phyloP scores from a whole-genome alignment of 192 early-diverging fungal species.

The Gaertneriomyces semiglobifer region DNA sequence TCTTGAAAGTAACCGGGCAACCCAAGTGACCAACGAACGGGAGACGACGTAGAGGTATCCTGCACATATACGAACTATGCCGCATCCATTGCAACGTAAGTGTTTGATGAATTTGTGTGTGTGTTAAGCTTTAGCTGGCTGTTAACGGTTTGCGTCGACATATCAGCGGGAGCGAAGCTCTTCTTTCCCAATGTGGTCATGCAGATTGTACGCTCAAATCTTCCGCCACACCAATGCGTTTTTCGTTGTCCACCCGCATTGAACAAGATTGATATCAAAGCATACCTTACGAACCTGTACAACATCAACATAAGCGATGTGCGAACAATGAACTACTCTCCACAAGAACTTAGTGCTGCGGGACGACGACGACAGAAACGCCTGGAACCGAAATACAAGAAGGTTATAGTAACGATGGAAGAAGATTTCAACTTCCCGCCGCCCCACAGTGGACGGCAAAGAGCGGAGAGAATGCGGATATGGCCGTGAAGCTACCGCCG shows the following conservation, averaged over 20 bases:
- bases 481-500: constrained; percentile 29
- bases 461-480: constrained; percentile 4
- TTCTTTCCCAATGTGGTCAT: constrained; percentile 87
- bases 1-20: too few relatives aligned
- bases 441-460: constrained; percentile 26
- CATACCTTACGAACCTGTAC: constrained; percentile 82
- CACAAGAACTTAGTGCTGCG: constrained; percentile 41
- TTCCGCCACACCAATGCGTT: constrained; percentile 81
- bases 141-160: too few relatives aligned
- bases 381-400: constrained; percentile 45
- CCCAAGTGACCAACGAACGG: too few relatives aligned
- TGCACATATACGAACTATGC: too few relatives aligned
- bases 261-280: constrained; percentile 93
- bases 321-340: constrained; percentile 78
- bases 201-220: constrained; percentile 71
- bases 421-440: constrained; percentile 65
- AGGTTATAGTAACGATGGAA: constrained; percentile 68
- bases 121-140: too few relatives aligned
- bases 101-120: too few relatives aligned
- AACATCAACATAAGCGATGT: constrained; percentile 77
- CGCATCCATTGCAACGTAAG: too few relatives aligned
- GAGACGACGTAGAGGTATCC: too few relatives aligned
- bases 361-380: constrained; percentile 11
- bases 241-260: constrained; percentile 84
- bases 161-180: constrained; percentile 47